A percentile compares a stretch with the other conserved stretches of the same genome.
phyloP scores from a whole-genome alignment of 2,329 filamentous ascomycete genomes.

The Ophiocordyceps sinensis region DNA sequence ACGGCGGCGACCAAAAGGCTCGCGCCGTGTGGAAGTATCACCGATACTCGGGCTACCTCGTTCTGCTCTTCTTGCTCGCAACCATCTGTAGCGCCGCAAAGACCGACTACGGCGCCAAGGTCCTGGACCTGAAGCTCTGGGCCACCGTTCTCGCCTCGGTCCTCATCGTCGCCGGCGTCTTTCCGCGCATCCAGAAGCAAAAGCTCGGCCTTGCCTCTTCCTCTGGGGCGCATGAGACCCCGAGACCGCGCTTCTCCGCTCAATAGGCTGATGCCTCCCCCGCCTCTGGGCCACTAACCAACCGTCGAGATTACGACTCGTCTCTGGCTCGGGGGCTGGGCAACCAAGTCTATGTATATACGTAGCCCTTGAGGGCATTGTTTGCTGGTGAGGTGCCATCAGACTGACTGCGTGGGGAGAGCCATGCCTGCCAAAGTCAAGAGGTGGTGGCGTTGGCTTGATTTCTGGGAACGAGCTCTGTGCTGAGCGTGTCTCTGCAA shows the following conservation, averaged over 20 bases:
- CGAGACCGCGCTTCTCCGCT: neutral
- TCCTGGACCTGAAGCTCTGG: constrained; percentile 64
- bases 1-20: constrained; percentile 65
- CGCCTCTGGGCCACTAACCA: too few species aligned
- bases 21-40: constrained; percentile 88
- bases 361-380: too few species aligned
- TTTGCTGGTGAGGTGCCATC: too few species aligned
- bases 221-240: neutral
- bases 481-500: too few species aligned
- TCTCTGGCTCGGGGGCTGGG: too few species aligned
- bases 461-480: too few species aligned
- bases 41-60: constrained; percentile 58
- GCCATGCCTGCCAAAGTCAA: too few species aligned
- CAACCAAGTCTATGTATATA: too few species aligned
- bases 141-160: constrained; percentile 50
- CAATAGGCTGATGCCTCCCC: neutral
- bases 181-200: constrained; percentile 64
- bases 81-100: constrained; percentile 63
- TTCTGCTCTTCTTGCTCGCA: constrained; percentile 55
- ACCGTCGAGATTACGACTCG: too few species aligned
- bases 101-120: constrained; percentile 57
- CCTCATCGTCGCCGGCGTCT: constrained; percentile 55
- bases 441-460: too few species aligned
- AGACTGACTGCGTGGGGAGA: too few species aligned
- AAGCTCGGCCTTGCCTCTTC: constrained; percentile 32